Base-by-base conservation (phyloP, 768 basidiomycete species). In the Ramaria sp. region DNA sequence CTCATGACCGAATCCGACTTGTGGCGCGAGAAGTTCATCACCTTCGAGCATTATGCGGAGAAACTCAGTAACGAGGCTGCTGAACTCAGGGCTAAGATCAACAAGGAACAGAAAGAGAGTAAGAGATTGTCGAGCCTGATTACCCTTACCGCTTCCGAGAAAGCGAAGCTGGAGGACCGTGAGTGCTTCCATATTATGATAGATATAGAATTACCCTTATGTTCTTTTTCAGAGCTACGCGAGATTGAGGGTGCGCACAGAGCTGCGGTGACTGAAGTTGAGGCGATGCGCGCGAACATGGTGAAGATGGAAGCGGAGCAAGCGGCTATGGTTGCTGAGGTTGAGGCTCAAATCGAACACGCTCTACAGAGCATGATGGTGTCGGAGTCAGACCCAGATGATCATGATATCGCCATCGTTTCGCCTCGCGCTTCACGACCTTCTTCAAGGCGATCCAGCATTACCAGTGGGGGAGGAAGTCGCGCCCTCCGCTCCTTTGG, bases 31-130 rank as follows among this genome's bases (percentile, higher is more conserved):
- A 94, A 93, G 64, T 95, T 95, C 61, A 87, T 93, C 49, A 85
- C 87, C 13, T 95, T 96, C 60, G 93, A 96, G 66, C 83, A 85
- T 66, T 93, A 94, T 64, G 92, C 93, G 7, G 92, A 94, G 71
- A 85, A 87, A 63, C 76, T 96, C 28, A 89, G 87, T 61, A 76
- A 74, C 16, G 93, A 96, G 68, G 91, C 92, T 36, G 80, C 78
- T 30, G 89, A 95, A 56, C 71, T 96, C 60, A 76, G 90, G 59
- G 67, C 78, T 27, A 93, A 90, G 73, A 92, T 95, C 65, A 89
- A 88, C 66, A 87, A 85, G 70, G 92, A 95, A 68, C 88, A 91
- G 65, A 74, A 82, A 56, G 92, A 95, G 70, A 88, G 89, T 27
- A 89, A 83, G 69, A 72, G 93, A 50, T 68, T 96, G 57, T 85